These are phyloP conservation scores for Cercophora newfieldiana DNA, from an alignment of 495 filamentous ascomycete species.

Conservation along the genomic window DNA sequence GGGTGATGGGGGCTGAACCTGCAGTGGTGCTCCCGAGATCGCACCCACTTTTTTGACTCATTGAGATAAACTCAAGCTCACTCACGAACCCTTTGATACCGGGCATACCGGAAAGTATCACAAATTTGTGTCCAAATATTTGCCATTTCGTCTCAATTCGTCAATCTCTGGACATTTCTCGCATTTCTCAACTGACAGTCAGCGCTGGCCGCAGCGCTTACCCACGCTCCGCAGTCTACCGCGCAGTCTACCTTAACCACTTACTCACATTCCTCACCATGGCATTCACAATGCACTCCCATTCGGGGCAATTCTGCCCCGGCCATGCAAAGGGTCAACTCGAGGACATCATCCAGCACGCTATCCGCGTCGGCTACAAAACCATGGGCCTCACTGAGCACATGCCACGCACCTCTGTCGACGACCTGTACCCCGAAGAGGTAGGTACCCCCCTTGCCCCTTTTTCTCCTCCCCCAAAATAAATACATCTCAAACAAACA, in stretches of 20 bases:
- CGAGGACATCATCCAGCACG: slow-evolving; percentile 77
- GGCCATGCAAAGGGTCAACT: slow-evolving; percentile 81
- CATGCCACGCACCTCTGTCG: slow-evolving; percentile 72
- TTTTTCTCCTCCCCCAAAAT: slow-evolving; percentile 14
- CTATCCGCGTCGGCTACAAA: slow-evolving; percentile 75
- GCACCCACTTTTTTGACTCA: neutral
- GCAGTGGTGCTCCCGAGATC: neutral
- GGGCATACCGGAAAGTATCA: neutral
- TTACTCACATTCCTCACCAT: slow-evolving; percentile 51
- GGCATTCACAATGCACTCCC: slow-evolving; percentile 98
- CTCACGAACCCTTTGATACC: neutral
- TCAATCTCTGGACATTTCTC: neutral
- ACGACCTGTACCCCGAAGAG: slow-evolving; percentile 93
- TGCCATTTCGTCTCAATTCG: neutral
- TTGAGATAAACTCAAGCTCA: neutral
- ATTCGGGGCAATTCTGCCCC: slow-evolving; percentile 95
- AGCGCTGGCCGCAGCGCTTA: no score
- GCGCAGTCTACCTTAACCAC: neutral
- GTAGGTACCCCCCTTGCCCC: slow-evolving; percentile 41
- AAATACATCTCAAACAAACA: slow-evolving; percentile 19
- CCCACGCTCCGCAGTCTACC: no score
- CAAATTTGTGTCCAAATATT: neutral
- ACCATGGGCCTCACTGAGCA: slow-evolving; percentile 94
- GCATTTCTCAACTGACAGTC: neutral
- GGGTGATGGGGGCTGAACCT: neutral